Base-by-base conservation (phyloP, 2,329 filamentous ascomycete genomes). In the Aspergillus pseudotamarii region DNA sequence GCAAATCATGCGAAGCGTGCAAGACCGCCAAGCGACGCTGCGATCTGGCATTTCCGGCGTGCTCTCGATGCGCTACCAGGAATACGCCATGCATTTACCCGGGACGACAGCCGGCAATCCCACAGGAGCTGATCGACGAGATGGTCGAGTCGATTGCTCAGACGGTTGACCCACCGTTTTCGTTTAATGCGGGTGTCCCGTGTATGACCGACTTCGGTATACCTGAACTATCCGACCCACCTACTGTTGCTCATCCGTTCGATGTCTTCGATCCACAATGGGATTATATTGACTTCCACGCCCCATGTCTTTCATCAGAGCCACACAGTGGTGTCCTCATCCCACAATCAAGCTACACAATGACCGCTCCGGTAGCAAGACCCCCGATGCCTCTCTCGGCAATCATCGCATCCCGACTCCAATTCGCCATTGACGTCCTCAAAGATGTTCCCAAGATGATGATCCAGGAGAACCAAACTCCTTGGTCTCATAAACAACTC, bases 1-100 rank as follows among this genome's bases (percentile, higher is more conserved):
- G 85, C 54, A 88, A 86, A 73, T 85, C 86, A 4, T 89, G 86
- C 68, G 76, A 80, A 4, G 81, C 82, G 30, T 88, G 86, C 75
- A 85, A 82, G 55, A 83, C 81, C 68, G 81, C 85, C 28, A 88
- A 88, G 72, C 81, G 86, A 16, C 83, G 83, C 55, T 88, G 86
- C 71, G 83, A 86, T 66, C 80, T 84, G 43, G 79, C 78, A 21
- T 70, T 80, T 16, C 86, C 86, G 2, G 70, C 79, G 14, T 89
- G 86, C 67, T 73, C 81, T 19, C 80, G 86, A 50, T 89, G 86
- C 69, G 71, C 74, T 0, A 81, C 82, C 61, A 80, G 84, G 32
- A 73, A 75, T 1, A 71, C 87, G 1, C 57, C 70, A 0, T 88
- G 86, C 72, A 69, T 78, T 5, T 88, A 87, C 64, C 78, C 77